Evolutionary conservation across 345 rosid genomes (phyloP).

Genomic region (Gossypium raimondii): DNA sequence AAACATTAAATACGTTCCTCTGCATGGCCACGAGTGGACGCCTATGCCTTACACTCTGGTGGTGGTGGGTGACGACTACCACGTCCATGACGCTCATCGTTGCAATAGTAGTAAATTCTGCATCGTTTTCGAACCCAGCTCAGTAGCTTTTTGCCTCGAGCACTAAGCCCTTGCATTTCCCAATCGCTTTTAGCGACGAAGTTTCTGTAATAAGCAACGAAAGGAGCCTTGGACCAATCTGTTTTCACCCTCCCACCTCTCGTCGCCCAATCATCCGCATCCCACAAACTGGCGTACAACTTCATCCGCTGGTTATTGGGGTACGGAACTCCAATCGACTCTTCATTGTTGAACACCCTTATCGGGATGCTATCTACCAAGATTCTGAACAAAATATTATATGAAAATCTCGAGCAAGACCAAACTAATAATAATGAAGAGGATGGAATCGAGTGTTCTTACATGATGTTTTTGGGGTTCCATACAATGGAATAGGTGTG

Average conservation of each 20-base stretch:
- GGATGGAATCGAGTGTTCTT: not conserved
- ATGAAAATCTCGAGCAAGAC: not conserved
- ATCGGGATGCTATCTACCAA: conserved; percentile 14
- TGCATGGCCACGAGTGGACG: not conserved
- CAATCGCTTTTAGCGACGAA: not conserved
- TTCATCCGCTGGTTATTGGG: conserved; percentile 14
- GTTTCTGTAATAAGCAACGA: conserved; percentile 11
- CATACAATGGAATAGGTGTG: conserved; percentile 17
- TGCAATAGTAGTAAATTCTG: conserved; percentile 40
- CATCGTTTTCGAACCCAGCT: conserved; percentile 34
- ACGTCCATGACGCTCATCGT: not conserved
- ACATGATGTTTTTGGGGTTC: conserved; percentile 20
- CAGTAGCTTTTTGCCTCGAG: conserved; percentile 14
- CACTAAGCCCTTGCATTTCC: conserved; percentile 19
- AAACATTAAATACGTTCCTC: not conserved
- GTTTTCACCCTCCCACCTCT: conserved; percentile 8
- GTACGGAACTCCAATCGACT: conserved; percentile 11
- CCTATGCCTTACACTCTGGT: conserved; percentile 9
- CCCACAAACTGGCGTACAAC: conserved; percentile 10
- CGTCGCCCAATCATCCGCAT: conserved; percentile 17
- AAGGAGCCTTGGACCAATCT: conserved; percentile 16
- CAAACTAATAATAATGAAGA: not conserved
- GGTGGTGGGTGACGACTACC: conserved; percentile 9
- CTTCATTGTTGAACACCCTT: conserved; percentile 13
- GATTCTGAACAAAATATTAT: not conserved